phyloP scores from a whole-genome alignment of 768 basidiomycete genomes.

The Lentinus tigrinus region DNA sequence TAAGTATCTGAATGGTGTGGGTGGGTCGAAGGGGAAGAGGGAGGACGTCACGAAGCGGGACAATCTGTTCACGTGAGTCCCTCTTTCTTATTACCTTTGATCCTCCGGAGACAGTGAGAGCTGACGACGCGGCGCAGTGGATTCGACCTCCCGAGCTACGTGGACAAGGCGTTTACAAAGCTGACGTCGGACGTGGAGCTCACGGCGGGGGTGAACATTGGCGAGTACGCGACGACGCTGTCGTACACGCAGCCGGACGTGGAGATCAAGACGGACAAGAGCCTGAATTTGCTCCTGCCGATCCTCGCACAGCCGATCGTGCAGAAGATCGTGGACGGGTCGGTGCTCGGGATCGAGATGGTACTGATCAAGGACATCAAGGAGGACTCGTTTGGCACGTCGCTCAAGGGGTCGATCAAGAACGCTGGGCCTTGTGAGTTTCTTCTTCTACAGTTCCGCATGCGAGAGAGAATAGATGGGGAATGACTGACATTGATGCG shows the following conservation, averaged over 20 bases:
- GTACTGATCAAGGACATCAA: conserved; percentile 61
- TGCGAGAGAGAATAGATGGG: conserved; percentile 1
- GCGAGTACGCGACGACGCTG: conserved; percentile 61
- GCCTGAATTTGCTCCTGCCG: conserved; percentile 63
- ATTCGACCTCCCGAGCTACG: conserved; percentile 62
- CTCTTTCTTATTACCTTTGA: neutral
- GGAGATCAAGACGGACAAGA: conserved; percentile 58
- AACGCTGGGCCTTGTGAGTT: conserved; percentile 71
- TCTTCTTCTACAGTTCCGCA: neutral
- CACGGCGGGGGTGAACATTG: conserved; percentile 54
- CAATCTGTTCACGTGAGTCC: conserved; percentile 53
- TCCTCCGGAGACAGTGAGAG: too few species aligned
- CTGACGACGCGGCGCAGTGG: conserved; percentile 35
- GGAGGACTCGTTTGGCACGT: conserved; percentile 55
- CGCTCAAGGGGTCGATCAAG: conserved; percentile 59
- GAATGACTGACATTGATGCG: neutral
- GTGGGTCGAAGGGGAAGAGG: conserved; percentile 33
- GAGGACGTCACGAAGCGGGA: conserved; percentile 34
- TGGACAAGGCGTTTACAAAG: conserved; percentile 64
- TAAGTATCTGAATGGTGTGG: conserved; percentile 42
- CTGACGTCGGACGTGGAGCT: conserved; percentile 62
- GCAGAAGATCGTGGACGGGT: conserved; percentile 62
- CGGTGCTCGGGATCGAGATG: conserved; percentile 53
- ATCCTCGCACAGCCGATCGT: conserved; percentile 73
- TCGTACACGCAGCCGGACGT: conserved; percentile 58